These are phyloP conservation scores for Cupressus sempervirens DNA, from an alignment of 75 land plant species.

Conservation along the genomic window DNA sequence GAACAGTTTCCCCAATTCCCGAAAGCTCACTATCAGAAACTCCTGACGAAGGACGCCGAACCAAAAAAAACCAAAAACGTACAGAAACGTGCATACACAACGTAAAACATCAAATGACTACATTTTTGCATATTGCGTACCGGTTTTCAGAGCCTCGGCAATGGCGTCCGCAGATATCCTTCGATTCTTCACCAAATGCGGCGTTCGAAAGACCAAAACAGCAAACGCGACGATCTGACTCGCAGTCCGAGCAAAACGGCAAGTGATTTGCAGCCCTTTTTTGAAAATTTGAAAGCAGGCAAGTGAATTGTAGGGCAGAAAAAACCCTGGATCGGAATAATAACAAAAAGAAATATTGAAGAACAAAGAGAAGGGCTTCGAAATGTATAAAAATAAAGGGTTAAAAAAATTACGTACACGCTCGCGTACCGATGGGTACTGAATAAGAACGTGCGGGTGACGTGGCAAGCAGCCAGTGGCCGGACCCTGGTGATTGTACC, in stretches of 20 bases:
- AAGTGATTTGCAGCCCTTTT: background rate
- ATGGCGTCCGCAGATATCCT: background rate
- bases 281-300: background rate
- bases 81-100: background rate
- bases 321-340: background rate
- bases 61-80: background rate
- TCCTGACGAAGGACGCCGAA: background rate
- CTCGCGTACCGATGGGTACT: conserved; percentile 7
- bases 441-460: conserved; percentile 3
- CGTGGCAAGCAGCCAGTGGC: background rate
- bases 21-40: background rate
- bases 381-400: background rate
- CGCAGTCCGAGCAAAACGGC: background rate
- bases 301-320: background rate
- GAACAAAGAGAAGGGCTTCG: background rate
- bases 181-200: conserved; percentile 2
- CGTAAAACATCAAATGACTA: background rate
- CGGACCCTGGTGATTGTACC: background rate
- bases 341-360: background rate
- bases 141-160: background rate
- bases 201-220: background rate
- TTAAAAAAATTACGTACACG: background rate
- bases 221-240: background rate
- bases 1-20: background rate
- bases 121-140: background rate